A percentile compares a stretch with the other conserved stretches of the same genome.
Evolutionary conservation across 345 rosid species (phyloP).

Genomic region (Acer negundo): DNA sequence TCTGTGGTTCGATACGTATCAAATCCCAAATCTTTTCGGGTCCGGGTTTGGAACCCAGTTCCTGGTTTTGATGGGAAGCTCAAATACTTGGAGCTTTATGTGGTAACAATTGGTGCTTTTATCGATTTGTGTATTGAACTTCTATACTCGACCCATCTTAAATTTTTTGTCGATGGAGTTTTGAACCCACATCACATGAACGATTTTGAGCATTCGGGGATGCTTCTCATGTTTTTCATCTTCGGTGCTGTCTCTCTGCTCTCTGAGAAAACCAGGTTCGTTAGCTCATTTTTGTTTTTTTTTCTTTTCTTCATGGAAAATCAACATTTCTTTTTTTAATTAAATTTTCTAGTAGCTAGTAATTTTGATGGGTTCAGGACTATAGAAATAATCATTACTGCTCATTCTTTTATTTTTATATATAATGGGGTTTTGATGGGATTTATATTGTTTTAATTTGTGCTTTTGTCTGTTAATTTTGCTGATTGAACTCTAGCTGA

Average conservation of each 20-base stretch:
- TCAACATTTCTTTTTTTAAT: no score
- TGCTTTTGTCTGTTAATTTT: no score
- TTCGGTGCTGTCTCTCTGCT: conserved; percentile 68
- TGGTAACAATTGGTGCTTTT: conserved; percentile 72
- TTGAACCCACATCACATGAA: conserved; percentile 90
- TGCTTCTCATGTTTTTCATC: conserved; percentile 95
- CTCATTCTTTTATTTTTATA: no score
- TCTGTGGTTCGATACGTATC: conserved; percentile 58
- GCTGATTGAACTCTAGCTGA: no score
- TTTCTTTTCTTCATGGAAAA: neutral
- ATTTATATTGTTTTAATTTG: no score
- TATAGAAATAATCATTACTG: no score
- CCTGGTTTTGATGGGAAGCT: conserved; percentile 78
- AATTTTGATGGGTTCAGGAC: no score
- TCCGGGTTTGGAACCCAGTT: conserved; percentile 84
- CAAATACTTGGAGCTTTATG: conserved; percentile 80
- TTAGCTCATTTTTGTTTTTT: no score
- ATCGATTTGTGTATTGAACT: conserved; percentile 87
- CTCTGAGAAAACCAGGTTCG: conserved; percentile 80
- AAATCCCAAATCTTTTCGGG: conserved; percentile 67
- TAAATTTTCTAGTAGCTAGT: no score
- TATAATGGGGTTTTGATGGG: no score
- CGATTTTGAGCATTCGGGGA: conserved; percentile 93
- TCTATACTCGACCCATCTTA: conserved; percentile 90
- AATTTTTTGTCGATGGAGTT: conserved; percentile 68